Evolutionary conservation across 1,284 basidiomycete species (phyloP).

Genomic region (Heliocybe sulcata): DNA sequence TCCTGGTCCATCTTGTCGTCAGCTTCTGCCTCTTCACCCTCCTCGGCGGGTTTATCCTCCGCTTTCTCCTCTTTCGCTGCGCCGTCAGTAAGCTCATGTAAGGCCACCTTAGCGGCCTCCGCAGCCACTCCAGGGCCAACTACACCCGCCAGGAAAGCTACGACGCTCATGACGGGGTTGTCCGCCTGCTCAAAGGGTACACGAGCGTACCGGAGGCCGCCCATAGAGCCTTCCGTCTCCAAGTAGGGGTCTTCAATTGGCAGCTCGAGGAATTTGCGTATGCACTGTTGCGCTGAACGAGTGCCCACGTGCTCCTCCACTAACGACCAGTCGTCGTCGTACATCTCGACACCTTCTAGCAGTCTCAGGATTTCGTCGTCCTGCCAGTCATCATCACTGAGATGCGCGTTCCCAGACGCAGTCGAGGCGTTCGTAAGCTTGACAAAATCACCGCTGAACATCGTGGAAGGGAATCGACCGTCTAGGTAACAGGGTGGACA

Average conservation of each 20-base stretch:
- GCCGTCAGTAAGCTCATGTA: conserved; percentile 71
- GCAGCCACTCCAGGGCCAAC: conserved; percentile 89
- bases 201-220: conserved; percentile 71
- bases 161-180: conserved; percentile 98
- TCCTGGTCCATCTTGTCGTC: conserved; percentile 30
- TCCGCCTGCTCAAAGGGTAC: conserved; percentile 93
- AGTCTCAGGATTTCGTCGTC: conserved; percentile 88
- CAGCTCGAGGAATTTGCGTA: conserved; percentile 91
- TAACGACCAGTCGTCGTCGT: conserved; percentile 93
- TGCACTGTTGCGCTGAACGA: conserved; percentile 88
- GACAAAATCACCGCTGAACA: conserved; percentile 98
- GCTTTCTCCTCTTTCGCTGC: conserved; percentile 32
- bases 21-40: conserved; percentile 17
- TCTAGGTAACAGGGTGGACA: conserved; percentile 92
- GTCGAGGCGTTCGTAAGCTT: conserved; percentile 60
- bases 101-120: conserved; percentile 87
- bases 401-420: conserved; percentile 32
- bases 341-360: conserved; percentile 96
- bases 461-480: conserved; percentile 91
- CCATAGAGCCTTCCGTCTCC: conserved; percentile 67
- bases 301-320: conserved; percentile 92
- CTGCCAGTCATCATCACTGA: conserved; percentile 72
- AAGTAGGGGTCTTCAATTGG: conserved; percentile 96
- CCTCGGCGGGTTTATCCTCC: conserved; percentile 22
- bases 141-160: conserved; percentile 92